Evolutionary conservation across 2,329 filamentous ascomycete genomes (phyloP), one percentile per base, ranked within the genome.

Genomic region (Emergomyces africanus): DNA sequence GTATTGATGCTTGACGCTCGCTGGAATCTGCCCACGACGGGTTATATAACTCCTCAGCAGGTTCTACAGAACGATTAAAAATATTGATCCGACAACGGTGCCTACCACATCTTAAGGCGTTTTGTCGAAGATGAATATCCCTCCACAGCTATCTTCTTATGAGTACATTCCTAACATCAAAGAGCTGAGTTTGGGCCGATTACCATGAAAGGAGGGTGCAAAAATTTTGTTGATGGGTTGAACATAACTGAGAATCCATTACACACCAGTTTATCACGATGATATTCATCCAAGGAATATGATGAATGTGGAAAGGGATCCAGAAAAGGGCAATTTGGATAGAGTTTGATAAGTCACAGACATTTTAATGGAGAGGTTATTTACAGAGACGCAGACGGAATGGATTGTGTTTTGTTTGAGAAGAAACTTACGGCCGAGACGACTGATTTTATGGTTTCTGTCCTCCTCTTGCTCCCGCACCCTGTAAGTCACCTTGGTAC

Each of bases 261-360:
- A 51, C 8, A 65, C 63, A 10, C 39, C 59, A 9, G 53, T 68
- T 20, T 60, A 61, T 15, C 66, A 68, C 30, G 55, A 54, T 44
- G 66, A 68, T 59, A 59, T 67, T 6, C 63, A 67, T 39, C 65
- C 66, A 0, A 66, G 63, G 42, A 65, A 66, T 59, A 64, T 68
- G 48, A 64, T 69, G 30, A 28, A 66, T 54, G 60, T 66, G 2
- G 57, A 59, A 53, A 62, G 59, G 5, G 46, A 60, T 10, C 42
- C 42, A 39, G 55, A 57, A 44, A n/a, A 60, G 61, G 39, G 42
- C 65, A 8, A 63, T 68, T 20, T 67, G 62, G 64, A 54, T 66
- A 42, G 64, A 66, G 61, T 68, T 68, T 54, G 64, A 68, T 59
- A 60, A 64, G 51, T 60, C 63, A 8, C 64, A 58, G 44, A 66